Evolutionary conservation across 2,329 filamentous ascomycete genomes (phyloP).

Genomic region (Cryphonectria japonica): DNA sequence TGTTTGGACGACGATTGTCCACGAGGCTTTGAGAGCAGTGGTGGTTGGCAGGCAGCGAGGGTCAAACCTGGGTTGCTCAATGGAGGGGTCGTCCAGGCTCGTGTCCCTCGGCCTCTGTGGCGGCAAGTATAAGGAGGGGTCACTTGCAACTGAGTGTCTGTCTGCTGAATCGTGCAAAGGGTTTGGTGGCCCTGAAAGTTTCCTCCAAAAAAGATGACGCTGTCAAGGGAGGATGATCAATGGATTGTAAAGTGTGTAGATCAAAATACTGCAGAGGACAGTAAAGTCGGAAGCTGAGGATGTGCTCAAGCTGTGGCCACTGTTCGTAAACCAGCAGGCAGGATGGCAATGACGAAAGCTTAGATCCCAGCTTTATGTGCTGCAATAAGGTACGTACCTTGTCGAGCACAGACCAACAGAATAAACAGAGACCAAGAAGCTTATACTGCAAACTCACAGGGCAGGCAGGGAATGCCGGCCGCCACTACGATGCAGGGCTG

Average conservation of each 20-base stretch:
- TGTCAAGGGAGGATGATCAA: neutral
- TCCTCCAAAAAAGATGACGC: neutral
- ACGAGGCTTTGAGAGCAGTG: no score
- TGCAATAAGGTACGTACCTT: neutral
- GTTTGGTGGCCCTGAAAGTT: neutral
- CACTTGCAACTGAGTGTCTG: neutral
- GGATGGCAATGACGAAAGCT: slow-evolving; percentile 10
- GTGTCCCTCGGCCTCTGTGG: neutral
- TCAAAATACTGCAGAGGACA: neutral
- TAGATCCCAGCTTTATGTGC: neutral
- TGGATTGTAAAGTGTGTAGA: neutral
- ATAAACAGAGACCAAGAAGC: neutral
- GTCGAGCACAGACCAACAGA: neutral
- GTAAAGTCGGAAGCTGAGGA: neutral
- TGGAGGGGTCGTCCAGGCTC: neutral
- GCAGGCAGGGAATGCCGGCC: slow-evolving; percentile 4
- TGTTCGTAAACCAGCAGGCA: slow-evolving; percentile 2
- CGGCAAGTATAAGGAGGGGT: neutral
- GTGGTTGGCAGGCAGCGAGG: neutral
- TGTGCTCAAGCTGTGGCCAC: slow-evolving; percentile 10
- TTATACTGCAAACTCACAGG: neutral
- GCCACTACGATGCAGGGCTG: neutral
- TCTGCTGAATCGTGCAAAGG: neutral
- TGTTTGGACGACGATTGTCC: slow-evolving; percentile 14
- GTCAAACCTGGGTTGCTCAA: neutral